phyloP scores from a whole-genome alignment of 768 basidiomycete species.

The Trametes elegans region DNA sequence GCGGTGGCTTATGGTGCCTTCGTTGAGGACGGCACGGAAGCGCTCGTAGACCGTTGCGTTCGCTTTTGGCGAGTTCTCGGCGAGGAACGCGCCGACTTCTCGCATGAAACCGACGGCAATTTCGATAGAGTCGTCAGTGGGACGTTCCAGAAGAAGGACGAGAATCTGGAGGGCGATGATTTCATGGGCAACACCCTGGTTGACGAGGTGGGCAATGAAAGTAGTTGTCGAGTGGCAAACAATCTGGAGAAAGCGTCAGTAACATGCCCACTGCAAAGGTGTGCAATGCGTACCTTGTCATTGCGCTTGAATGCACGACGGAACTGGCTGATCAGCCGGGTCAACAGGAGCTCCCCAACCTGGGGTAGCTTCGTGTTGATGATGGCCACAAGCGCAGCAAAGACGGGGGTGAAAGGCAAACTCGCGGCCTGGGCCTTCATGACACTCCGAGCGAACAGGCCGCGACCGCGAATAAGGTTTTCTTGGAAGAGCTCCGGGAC shows the following conservation, averaged over 20 bases:
- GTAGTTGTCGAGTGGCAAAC: slow-evolving; percentile 76
- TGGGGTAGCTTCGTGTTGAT: slow-evolving; percentile 97
- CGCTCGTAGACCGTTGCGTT: slow-evolving; percentile 95
- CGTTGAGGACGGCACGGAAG: slow-evolving; percentile 95
- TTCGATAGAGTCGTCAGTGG: slow-evolving; percentile 97
- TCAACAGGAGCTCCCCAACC: slow-evolving; percentile 89
- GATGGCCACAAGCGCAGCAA: slow-evolving; percentile 90
- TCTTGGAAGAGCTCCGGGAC: slow-evolving; percentile 90
- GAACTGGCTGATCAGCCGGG: slow-evolving; percentile 92
- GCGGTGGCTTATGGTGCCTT: slow-evolving; percentile 91
- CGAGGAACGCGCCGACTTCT: slow-evolving; percentile 93
- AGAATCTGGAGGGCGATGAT: slow-evolving; percentile 94
- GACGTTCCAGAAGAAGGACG: slow-evolving; percentile 90
- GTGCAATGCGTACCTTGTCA: slow-evolving; percentile 71
- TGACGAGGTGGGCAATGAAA: slow-evolving; percentile 80
- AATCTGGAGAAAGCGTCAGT: slow-evolving; percentile 48
- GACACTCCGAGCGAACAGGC: slow-evolving; percentile 88
- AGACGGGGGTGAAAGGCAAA: slow-evolving; percentile 96
- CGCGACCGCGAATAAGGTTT: slow-evolving; percentile 91
- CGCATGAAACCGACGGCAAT: slow-evolving; percentile 97
- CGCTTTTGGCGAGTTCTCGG: slow-evolving; percentile 92
- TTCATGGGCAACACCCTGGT: slow-evolving; percentile 92
- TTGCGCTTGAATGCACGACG: slow-evolving; percentile 93
- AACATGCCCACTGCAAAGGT: not conserved
- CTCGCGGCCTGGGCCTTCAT: slow-evolving; percentile 99